These are phyloP conservation scores for Aegilops speltoides DNA, from an alignment of 176 grass and related monocot genomes.

Conservation along the genomic window DNA sequence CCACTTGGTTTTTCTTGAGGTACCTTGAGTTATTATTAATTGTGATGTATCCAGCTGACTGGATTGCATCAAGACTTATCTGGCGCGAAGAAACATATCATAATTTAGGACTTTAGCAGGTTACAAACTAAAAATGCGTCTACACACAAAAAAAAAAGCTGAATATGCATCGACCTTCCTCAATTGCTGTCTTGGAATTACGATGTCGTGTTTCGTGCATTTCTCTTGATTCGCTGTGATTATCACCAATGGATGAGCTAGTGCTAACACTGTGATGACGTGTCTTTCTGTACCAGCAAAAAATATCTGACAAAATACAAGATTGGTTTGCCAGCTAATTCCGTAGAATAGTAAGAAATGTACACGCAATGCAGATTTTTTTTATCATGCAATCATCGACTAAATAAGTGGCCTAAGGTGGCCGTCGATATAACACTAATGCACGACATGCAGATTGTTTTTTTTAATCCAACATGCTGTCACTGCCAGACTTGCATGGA, in stretches of 20 bases:
- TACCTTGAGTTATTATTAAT: background rate
- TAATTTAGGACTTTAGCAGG: constrained; percentile 2
- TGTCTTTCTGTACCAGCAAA: background rate
- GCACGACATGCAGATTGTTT: too few relatives aligned
- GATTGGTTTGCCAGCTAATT: background rate
- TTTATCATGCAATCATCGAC: background rate
- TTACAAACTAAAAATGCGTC: background rate
- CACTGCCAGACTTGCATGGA: background rate
- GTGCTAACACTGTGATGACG: background rate
- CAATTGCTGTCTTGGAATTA: background rate
- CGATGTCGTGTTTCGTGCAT: constrained; percentile 13
- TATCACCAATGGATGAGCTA: background rate
- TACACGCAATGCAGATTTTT: background rate
- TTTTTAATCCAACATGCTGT: background rate
- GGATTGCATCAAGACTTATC: background rate
- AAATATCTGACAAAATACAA: background rate
- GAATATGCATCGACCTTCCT: constrained; percentile 18
- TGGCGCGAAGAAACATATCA: background rate
- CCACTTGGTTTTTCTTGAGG: too few relatives aligned
- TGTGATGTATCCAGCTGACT: background rate
- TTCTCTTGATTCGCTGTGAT: background rate
- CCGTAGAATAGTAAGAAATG: background rate
- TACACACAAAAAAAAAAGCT: background rate
- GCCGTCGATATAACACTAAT: background rate
- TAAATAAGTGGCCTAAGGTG: constrained; percentile 9